Conservation (phyloP, 257 asterid genomes). For the Vinca minor region DNA sequence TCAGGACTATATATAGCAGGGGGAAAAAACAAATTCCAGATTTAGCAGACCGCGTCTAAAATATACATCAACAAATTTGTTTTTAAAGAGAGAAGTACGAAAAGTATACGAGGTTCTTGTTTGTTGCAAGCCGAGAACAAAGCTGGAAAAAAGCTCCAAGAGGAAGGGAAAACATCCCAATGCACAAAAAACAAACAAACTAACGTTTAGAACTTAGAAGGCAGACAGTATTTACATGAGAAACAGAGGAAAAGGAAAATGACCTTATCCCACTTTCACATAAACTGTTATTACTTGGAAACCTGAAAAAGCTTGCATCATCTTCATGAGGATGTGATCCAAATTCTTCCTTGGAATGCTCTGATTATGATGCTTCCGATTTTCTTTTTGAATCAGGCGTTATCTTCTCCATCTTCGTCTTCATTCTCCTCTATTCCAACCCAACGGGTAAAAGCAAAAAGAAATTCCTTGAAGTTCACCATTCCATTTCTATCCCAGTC, state of each 20-base stretch:
- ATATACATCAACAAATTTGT: no score
- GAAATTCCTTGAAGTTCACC: slow-evolving; percentile 85
- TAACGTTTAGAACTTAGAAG: not conserved
- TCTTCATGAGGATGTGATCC: not conserved
- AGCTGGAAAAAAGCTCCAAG: not conserved
- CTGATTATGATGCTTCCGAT: not conserved
- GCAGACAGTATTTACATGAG: not conserved
- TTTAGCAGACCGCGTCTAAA: no score
- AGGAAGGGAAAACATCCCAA: not conserved
- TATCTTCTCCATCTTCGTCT: slow-evolving; percentile 41
- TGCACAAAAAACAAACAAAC: no score
- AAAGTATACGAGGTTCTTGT: not conserved
- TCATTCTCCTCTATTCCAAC: slow-evolving; percentile 72
- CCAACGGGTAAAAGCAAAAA: slow-evolving; percentile 86
- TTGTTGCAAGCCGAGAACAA: not conserved
- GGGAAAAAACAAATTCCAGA: no score
- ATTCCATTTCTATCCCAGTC: slow-evolving; percentile 92
- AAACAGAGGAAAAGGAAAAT: not conserved
- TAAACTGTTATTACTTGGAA: not conserved
- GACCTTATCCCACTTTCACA: not conserved
- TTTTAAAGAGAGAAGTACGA: no score
- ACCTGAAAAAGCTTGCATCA: not conserved
- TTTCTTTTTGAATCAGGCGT: not conserved
- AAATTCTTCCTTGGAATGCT: not conserved
- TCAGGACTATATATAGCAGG: no score